Conservation (phyloP, 148 eudicot species). For the Chenopodium suecicum region DNA sequence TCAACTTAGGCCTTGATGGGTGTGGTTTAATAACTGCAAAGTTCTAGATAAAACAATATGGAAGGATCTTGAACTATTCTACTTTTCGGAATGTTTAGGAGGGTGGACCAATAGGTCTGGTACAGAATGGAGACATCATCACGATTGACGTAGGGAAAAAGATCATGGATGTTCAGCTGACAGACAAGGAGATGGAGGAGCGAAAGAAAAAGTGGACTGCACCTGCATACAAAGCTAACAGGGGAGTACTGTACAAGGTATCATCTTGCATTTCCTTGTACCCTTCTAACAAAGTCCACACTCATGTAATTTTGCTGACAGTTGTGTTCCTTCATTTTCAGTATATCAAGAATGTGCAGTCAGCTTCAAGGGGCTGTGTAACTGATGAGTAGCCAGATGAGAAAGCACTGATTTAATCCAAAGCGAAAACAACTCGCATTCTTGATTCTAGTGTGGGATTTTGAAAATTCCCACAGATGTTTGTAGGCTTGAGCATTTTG, state of each 20-base stretch:
- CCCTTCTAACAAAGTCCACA: not conserved
- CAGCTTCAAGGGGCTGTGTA: slow-evolving; percentile 84
- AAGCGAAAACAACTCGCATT: slow-evolving; percentile 2
- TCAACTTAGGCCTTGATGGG: not conserved
- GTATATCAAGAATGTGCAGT: slow-evolving; percentile 83
- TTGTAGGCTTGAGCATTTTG: slow-evolving; percentile 1
- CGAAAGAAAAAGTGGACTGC: slow-evolving; percentile 73
- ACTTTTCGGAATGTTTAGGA: slow-evolving; percentile 44
- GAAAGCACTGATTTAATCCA: not conserved
- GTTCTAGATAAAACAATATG: not conserved
- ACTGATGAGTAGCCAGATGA: slow-evolving; percentile 61
- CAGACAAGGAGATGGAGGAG: slow-evolving; percentile 58
- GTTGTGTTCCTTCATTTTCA: slow-evolving; percentile 23
- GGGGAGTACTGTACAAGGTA: slow-evolving; percentile 92
- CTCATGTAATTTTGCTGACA: slow-evolving; percentile 1
- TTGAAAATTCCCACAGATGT: slow-evolving; percentile 1
- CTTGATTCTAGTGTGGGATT: slow-evolving; percentile 13
- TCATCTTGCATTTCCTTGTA: not conserved
- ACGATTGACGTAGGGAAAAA: slow-evolving; percentile 71
- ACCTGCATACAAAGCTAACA: slow-evolving; percentile 66
- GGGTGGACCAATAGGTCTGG: slow-evolving; percentile 89
- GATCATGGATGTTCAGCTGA: slow-evolving; percentile 72
- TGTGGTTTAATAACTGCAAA: not conserved
- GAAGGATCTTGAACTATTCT: not conserved
- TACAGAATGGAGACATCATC: slow-evolving; percentile 76